Percentiles rank a stretch among this genome's conserved stretches.
These are phyloP conservation scores for Amanita subjunquillea DNA, from an alignment of 768 basidiomycete species.

Conservation along the genomic window DNA sequence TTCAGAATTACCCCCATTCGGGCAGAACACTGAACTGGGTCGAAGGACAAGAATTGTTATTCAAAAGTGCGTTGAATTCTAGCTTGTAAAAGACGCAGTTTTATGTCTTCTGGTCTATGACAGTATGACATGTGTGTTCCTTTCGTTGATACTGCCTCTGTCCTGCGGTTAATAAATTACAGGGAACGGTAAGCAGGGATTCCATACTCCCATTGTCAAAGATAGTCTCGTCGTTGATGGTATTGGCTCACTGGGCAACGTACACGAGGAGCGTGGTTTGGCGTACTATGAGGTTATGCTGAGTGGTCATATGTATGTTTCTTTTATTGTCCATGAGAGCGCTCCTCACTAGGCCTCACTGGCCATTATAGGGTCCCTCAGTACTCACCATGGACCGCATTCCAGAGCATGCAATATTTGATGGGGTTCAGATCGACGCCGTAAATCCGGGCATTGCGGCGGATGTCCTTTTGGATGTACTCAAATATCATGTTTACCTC, in stretches of 20 bases:
- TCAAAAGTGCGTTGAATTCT: constrained; percentile 38
- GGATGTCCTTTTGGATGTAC: no score
- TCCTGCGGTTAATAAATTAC: not conserved
- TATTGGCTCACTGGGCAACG: constrained; percentile 54
- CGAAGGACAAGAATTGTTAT: constrained; percentile 47
- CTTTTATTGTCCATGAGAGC: not conserved
- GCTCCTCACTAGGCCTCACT: not conserved
- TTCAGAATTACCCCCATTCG: not conserved
- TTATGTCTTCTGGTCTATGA: not conserved
- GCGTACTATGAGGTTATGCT: constrained; percentile 59
- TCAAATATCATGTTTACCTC: no score
- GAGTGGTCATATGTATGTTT: constrained; percentile 63
- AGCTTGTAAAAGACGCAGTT: not conserved
- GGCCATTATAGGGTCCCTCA: constrained; percentile 43
- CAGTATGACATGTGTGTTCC: constrained; percentile 36
- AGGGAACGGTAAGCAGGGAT: constrained; percentile 62
- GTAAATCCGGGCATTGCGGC: constrained; percentile 11
- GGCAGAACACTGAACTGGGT: not conserved
- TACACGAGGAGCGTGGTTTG: constrained; percentile 58
- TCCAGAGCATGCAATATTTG: constrained; percentile 60
- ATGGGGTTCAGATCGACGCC: constrained; percentile 51
- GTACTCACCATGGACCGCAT: constrained; percentile 59
- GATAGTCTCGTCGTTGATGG: constrained; percentile 68
- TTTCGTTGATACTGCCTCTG: not conserved
- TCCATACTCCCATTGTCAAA: constrained; percentile 54